phyloP scores from a whole-genome alignment of 768 basidiomycete genomes.

The Russula olivacea region DNA sequence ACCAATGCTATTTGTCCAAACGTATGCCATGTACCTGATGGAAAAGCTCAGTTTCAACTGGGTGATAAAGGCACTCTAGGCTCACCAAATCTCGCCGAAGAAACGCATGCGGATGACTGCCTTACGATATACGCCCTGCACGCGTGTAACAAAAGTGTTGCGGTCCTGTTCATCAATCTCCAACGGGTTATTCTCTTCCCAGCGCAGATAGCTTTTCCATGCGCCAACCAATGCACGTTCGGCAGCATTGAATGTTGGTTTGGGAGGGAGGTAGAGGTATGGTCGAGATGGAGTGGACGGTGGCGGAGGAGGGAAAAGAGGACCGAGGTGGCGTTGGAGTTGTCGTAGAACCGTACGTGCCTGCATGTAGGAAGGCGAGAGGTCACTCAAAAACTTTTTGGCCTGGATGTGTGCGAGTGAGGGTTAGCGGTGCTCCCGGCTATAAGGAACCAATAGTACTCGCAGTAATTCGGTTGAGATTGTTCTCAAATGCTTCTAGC shows the following conservation, averaged over 20 bases:
- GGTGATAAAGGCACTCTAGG: slow-evolving; percentile 3
- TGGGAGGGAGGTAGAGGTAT: slow-evolving; percentile 55
- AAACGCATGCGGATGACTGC: slow-evolving; percentile 90
- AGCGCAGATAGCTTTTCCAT: slow-evolving; percentile 92
- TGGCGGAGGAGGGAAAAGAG: slow-evolving; percentile 49
- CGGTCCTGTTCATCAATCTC: slow-evolving; percentile 85
- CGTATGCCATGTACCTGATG: slow-evolving; percentile 83
- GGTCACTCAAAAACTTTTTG: slow-evolving; percentile 91
- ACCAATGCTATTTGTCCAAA: slow-evolving; percentile 68
- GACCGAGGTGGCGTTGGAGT: slow-evolving; percentile 59
- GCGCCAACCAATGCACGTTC: slow-evolving; percentile 73
- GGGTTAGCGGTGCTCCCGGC: not conserved
- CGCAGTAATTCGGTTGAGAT: slow-evolving; percentile 81
- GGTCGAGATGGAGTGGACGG: slow-evolving; percentile 39
- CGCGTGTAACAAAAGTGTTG: slow-evolving; percentile 54
- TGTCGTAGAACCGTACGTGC: slow-evolving; percentile 85
- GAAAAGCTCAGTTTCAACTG: not conserved
- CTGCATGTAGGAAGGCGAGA: slow-evolving; percentile 93
- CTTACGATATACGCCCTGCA: slow-evolving; percentile 82
- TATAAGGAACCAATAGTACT: not conserved
- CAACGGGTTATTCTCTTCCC: slow-evolving; percentile 92
- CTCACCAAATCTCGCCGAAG: slow-evolving; percentile 90
- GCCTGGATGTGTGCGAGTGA: slow-evolving; percentile 42
- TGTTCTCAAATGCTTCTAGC: slow-evolving; percentile 86
- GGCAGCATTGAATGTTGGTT: slow-evolving; percentile 63